A percentile compares a stretch with the other conserved stretches of the same genome.
Evolutionary conservation across 2,329 filamentous ascomycete genomes (phyloP).

Genomic region (Keithomyces neogunnii): DNA sequence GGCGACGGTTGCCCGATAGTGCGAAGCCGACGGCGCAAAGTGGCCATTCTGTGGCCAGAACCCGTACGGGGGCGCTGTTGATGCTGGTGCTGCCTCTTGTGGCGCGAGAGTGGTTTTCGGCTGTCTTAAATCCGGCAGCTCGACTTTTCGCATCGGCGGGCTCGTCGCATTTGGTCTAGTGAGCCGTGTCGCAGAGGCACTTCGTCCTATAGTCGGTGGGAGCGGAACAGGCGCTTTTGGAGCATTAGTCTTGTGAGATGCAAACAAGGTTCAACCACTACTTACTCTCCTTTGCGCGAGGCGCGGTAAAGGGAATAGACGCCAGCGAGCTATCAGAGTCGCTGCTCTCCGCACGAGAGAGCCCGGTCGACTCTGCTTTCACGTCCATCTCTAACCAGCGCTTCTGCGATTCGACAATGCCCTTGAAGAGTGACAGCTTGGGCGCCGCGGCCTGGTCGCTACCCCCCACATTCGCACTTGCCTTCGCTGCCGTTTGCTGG

Average conservation of each 20-base stretch:
- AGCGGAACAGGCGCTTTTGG: conserved; percentile 2
- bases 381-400: background rate
- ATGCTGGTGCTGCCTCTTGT: no score
- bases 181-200: background rate
- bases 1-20: background rate
- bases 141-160: background rate
- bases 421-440: background rate
- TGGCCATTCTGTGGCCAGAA: no score
- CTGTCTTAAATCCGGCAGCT: background rate
- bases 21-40: no score
- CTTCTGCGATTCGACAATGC: background rate
- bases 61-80: no score
- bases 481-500: background rate
- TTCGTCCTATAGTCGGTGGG: background rate
- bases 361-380: background rate
- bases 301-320: background rate
- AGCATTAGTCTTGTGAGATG: background rate
- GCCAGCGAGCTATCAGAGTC: background rate
- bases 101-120: background rate
- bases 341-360: background rate
- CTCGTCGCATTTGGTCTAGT: background rate
- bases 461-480: background rate
- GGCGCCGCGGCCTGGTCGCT: background rate
- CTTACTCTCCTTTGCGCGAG: background rate
- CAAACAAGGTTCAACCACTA: background rate